Percentiles rank a stretch among this genome's conserved stretches.
Evolutionary conservation across 108 stramenopile species (phyloP).

Genomic region (Conticribra weissflogii): DNA sequence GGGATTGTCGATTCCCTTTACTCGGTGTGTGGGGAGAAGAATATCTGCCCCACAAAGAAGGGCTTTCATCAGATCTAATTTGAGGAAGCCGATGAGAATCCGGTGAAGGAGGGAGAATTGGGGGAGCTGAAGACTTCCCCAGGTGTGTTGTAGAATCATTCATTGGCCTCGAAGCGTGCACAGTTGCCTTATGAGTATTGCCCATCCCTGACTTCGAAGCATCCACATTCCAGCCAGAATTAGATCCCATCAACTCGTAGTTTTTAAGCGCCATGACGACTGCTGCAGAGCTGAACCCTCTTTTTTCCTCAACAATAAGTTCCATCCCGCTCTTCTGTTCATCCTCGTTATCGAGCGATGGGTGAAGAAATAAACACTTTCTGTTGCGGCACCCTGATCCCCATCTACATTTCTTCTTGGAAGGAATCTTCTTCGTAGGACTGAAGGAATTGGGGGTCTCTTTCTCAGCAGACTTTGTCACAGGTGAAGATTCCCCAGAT

Average conservation of each 20-base stretch:
- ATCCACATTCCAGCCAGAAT: neutral
- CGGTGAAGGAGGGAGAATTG: constrained; percentile 3
- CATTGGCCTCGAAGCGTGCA: too few species aligned
- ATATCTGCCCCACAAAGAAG: neutral
- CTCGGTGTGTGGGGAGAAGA: neutral
- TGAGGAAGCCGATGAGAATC: neutral
- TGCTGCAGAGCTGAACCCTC: neutral
- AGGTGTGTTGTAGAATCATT: neutral
- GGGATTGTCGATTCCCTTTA: neutral
- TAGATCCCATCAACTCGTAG: neutral
- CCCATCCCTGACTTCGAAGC: neutral
- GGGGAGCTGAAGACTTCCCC: neutral
- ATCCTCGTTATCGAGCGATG: neutral
- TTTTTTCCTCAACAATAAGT: neutral
- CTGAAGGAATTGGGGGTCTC: neutral
- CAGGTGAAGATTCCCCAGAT: neutral
- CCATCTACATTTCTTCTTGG: constrained; percentile 22
- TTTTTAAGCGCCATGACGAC: neutral
- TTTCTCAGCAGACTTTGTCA: neutral
- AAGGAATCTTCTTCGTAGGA: neutral
- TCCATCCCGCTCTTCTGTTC: neutral
- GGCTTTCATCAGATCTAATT: neutral
- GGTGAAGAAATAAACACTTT: constrained; percentile 15
- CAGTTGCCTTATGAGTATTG: neutral
- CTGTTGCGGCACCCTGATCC: constrained; percentile 22